Evolutionary conservation across 306 rosid genomes (phyloP).

Genomic region (Datisca glomerata): DNA sequence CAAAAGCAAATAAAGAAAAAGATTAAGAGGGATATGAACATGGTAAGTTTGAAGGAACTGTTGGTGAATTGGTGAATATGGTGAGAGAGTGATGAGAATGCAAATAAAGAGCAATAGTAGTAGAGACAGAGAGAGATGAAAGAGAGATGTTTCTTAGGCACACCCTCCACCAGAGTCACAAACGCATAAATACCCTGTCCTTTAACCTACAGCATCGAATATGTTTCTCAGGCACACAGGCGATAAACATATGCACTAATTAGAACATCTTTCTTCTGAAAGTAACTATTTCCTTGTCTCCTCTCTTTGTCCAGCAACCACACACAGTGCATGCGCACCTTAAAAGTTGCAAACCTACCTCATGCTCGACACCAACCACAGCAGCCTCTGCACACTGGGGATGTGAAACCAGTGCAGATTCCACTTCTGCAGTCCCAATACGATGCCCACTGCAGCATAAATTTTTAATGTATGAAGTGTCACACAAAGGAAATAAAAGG

Average conservation of each 20-base stretch:
- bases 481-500: no score
- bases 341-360: conserved; percentile 37
- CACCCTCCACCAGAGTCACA: conserved; percentile 73
- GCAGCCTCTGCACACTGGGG: no score
- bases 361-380: conserved; percentile 92
- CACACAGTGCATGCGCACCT: background rate
- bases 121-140: no score
- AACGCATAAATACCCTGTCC: no score
- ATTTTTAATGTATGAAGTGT: no score
- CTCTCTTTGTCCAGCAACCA: background rate
- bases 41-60: no score
- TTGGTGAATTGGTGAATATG: no score
- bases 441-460: conserved; percentile 99
- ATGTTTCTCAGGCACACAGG: conserved; percentile 13
- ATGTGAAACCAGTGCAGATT: conserved; percentile 87
- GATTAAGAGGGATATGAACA: no score
- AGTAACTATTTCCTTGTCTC: background rate
- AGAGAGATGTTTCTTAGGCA: no score
- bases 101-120: no score
- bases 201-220: conserved; percentile 46
- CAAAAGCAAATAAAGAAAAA: no score
- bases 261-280: conserved; percentile 4
- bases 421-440: conserved; percentile 98
- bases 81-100: no score
- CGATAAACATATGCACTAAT: conserved; percentile 8